Evolutionary conservation across 73 alveolate genomes (phyloP).

Genomic region (Stentor roeselii): DNA sequence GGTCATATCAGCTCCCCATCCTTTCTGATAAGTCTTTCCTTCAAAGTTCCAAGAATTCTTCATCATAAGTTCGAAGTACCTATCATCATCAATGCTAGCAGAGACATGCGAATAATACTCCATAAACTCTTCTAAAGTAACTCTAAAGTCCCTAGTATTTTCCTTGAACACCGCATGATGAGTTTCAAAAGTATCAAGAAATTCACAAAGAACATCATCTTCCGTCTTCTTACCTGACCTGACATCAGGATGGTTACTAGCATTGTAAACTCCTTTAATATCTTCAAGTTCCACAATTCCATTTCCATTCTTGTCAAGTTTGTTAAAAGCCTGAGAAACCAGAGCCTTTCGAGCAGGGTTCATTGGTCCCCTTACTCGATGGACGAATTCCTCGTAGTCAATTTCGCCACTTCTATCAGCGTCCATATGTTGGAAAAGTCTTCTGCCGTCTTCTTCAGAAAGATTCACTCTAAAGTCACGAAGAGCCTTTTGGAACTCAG

Average conservation of each 20-base stretch:
- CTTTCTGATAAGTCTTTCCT: conserved; percentile 18
- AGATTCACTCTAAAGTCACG: conserved; percentile 26
- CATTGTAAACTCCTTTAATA: conserved; percentile 52
- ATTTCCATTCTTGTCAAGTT: conserved; percentile 73
- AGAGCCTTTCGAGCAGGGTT: conserved; percentile 48
- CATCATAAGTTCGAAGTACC: conserved; percentile 27
- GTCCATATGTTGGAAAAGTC: conserved; percentile 31
- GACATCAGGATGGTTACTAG: conserved; percentile 83
- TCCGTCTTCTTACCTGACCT: conserved; percentile 53
- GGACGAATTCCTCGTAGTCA: conserved; percentile 34
- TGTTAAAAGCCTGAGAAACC: conserved; percentile 71
- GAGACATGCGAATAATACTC: conserved; percentile 25
- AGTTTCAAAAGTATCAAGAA: conserved; percentile 51
- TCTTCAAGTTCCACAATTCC: conserved; percentile 72
- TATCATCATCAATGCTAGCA: conserved; percentile 17
- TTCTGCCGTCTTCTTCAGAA: conserved; percentile 19
- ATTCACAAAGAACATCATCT: conserved; percentile 52
- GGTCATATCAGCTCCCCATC: conserved; percentile 29
- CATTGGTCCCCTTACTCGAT: conserved; percentile 31
- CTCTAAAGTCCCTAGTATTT: conserved; percentile 22
- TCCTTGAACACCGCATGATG: conserved; percentile 44
- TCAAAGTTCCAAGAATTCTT: conserved; percentile 21
- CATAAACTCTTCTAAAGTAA: conserved; percentile 24
- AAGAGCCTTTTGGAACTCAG: conserved; percentile 30
- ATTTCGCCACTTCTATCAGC: conserved; percentile 30